Conservation (phyloP, 139 green algal genomes). For the Volvox reticuliferus region DNA sequence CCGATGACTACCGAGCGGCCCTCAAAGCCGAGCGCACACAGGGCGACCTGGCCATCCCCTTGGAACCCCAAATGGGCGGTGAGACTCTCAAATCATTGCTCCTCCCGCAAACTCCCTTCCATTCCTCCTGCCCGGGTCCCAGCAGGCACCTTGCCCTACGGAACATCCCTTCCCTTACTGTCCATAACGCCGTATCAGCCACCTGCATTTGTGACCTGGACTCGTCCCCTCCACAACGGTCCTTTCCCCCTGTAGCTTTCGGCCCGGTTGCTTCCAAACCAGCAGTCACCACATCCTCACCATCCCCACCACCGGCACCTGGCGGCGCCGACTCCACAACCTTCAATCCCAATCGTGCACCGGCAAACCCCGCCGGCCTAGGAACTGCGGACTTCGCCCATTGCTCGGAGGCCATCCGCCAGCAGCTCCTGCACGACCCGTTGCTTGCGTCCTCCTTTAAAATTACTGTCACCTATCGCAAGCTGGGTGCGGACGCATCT, state of each 20-base stretch:
- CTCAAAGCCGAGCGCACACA: conserved; percentile 36
- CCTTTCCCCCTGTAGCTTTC: neutral
- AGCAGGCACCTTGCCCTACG: too few species aligned
- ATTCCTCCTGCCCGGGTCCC: neutral
- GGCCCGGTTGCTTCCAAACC: neutral
- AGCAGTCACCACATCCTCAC: neutral
- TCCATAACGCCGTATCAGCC: neutral
- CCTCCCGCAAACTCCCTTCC: neutral
- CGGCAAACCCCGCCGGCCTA: neutral
- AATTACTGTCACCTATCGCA: conserved; percentile 9
- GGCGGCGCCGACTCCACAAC: neutral
- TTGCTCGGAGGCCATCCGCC: conserved; percentile 34
- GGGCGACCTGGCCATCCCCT: conserved; percentile 31
- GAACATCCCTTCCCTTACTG: neutral
- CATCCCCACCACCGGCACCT: neutral
- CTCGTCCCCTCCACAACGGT: neutral
- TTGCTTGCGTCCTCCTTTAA: neutral
- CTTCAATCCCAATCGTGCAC: neutral
- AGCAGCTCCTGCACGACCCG: neutral
- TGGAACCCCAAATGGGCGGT: neutral
- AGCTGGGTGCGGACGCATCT: neutral
- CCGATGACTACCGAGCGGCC: conserved; percentile 29
- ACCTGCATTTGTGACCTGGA: neutral
- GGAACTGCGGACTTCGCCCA: conserved; percentile 1
- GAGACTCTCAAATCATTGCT: neutral